Base-by-base conservation (phyloP, 2,329 filamentous ascomycete genomes). In the Pseudogymnoascus pannorum region DNA sequence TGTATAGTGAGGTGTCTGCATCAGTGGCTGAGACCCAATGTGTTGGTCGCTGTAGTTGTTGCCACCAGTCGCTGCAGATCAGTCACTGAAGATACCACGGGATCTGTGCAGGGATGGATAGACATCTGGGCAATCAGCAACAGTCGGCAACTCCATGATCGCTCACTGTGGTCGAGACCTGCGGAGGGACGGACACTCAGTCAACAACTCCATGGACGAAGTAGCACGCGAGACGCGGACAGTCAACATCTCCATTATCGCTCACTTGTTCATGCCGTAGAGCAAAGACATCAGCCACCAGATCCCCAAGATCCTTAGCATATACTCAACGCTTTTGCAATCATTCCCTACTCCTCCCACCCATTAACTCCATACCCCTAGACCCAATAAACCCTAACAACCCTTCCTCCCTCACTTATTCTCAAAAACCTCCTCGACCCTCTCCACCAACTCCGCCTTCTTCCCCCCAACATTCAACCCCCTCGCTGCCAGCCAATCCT, bases 371-470 rank as follows among this genome's bases (percentile, higher is more conserved):
- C 44, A 51, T 51, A 29, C 12, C n/a, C 44, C 24, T 11, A 16
- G 7, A 48, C 11, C 2, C 42, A 14, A 29, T 44, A 44, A 12
- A 18, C 40, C 40, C 22, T 44, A 44, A 24, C 12, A 6, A 33
- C 38, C 16, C 36, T 3, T 22, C 22, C 14, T 7, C 11, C 18
- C 31, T 44, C 36, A 60, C 31, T 31, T 42, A 1, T 18, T 29
- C 16, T 42, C 31, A 51, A 60, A 58, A 8, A 7, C 14, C 44
- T 62, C 44, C 62, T 65, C 64, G 16, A 65, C 26, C 22, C 63
- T 60, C 22, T 64, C 63, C 14, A 65, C 58, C 20, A 65, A 42
- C 11, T 70, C 68, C 12, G 44, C 57, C 62, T 72, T 72, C 62
- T 68, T 70, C 2, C 70, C 70, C 8, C 51, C 40, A 5, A 60